Evolutionary conservation across 2,329 filamentous ascomycete genomes (phyloP), one percentile per base, ranked within the genome.

Genomic region (Colletotrichum destructivum): DNA sequence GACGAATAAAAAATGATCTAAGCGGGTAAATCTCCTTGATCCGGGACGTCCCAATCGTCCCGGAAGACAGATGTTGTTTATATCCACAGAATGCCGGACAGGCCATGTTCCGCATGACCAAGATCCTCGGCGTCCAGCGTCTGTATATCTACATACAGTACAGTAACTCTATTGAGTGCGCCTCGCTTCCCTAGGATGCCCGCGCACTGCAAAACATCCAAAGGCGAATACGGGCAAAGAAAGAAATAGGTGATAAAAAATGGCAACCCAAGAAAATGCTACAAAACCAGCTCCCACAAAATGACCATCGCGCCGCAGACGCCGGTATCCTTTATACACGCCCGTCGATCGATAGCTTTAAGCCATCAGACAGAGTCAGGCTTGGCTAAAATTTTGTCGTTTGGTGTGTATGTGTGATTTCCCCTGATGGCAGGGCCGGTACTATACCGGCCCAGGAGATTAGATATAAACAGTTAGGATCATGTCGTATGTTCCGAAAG

Each of bases 401-500:
- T 40, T 47, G 49, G 16, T 51, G 26, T 60, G 44, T 68, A 52
- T 68, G 31, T 49, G 65, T 51, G 54, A 60, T 61, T 64, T 23
- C 57, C 66, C 69, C 69, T 54, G 65, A 60, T 64, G 66, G 59
- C 18, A 60, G 47, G 35, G 23, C 16, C n/a, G 47, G 59, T 55
- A 52, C 18, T 21, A 57, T 16, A 38, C 65, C 40, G n/a, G n/a
- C 69, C 59, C 64, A 38, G 66, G 69, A 72, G 69, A 72, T 72
- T 72, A 72, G 57, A 62, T 72, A 66, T 72, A 72, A 71, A 72
- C 70, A 72, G 62, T 72, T 70, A 72, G 67, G 70, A 72, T 72
- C 69, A 69, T 64, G 65, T 64, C 66, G 54, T 64, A 71, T 66
- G 67, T 72, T 72, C 56, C 67, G 38, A 66, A 70, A 47, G 59